A percentile compares a stretch with the other conserved stretches of the same genome.
These are phyloP conservation scores for Aspergillus pseudoterreus DNA, from an alignment of 2,329 filamentous ascomycete genomes.

Conservation along the genomic window DNA sequence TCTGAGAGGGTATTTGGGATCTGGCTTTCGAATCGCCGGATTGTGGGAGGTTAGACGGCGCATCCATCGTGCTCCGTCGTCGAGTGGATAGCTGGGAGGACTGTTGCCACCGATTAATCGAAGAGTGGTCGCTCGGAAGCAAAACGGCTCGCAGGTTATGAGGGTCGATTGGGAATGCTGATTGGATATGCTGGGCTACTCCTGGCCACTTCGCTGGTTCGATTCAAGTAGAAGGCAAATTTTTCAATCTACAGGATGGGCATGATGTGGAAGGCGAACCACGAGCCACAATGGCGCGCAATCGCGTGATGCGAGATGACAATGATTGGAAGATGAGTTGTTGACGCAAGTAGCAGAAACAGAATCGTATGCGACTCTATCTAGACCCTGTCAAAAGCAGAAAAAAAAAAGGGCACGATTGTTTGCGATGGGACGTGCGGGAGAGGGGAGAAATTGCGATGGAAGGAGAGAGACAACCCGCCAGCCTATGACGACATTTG, in stretches of 20 bases:
- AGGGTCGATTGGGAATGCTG: neutral
- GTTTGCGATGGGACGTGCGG: neutral
- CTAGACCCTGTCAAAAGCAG: too few relatives aligned
- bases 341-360: too few relatives aligned
- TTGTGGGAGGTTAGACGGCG: constrained; percentile 10
- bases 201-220: neutral
- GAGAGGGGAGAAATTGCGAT: neutral
- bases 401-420: too few relatives aligned
- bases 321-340: neutral
- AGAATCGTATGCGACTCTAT: too few relatives aligned
- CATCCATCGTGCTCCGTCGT: constrained; percentile 8
- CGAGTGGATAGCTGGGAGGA: neutral
- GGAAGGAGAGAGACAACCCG: neutral
- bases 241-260: neutral
- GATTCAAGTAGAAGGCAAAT: neutral
- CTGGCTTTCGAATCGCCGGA: constrained; percentile 4
- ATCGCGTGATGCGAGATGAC: neutral
- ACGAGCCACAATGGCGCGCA: neutral
- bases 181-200: neutral
- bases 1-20: constrained; percentile 9
- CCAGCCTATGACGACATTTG: neutral
- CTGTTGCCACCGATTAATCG: neutral
- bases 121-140: neutral
- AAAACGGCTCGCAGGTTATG: neutral
- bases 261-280: neutral